These are phyloP conservation scores for Solanum virginianum DNA, from an alignment of 257 asterid genomes.

Conservation along the genomic window DNA sequence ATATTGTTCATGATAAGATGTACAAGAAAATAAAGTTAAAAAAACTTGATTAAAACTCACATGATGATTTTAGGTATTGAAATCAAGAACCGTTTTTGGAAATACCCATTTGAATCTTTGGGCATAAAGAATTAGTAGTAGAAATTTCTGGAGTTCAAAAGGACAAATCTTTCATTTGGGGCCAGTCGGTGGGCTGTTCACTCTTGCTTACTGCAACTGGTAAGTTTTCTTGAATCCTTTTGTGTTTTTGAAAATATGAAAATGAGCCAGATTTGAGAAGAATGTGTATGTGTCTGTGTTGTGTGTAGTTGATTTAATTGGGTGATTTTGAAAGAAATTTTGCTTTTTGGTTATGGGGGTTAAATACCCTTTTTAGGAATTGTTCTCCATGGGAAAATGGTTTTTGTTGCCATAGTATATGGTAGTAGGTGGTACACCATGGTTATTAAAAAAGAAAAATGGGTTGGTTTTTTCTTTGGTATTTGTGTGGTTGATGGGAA, in stretches of 20 bases:
- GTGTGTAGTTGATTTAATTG: background rate
- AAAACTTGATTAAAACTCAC: too few species aligned
- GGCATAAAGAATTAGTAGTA: background rate
- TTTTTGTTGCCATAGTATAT: background rate
- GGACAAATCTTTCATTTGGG: background rate
- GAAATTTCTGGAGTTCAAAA: background rate
- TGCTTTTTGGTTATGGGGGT: background rate
- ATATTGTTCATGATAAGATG: too few species aligned
- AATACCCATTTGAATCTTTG: background rate
- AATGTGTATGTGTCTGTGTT: background rate
- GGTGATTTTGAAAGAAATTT: background rate
- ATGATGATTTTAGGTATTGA: background rate
- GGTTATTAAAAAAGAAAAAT: too few species aligned
- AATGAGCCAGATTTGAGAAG: background rate
- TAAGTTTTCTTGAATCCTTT: background rate
- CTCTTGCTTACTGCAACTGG: background rate
- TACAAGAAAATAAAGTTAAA: too few species aligned
- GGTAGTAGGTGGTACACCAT: background rate
- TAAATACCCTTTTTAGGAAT: background rate
- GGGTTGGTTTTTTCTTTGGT: too few species aligned
- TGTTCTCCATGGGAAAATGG: background rate
- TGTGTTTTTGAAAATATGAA: background rate
- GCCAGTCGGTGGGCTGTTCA: background rate
- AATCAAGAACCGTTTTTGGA: background rate
- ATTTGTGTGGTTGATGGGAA: too few species aligned